phyloP scores from a whole-genome alignment of 345 rosid genomes.

The Hibiscus mutabilis region DNA sequence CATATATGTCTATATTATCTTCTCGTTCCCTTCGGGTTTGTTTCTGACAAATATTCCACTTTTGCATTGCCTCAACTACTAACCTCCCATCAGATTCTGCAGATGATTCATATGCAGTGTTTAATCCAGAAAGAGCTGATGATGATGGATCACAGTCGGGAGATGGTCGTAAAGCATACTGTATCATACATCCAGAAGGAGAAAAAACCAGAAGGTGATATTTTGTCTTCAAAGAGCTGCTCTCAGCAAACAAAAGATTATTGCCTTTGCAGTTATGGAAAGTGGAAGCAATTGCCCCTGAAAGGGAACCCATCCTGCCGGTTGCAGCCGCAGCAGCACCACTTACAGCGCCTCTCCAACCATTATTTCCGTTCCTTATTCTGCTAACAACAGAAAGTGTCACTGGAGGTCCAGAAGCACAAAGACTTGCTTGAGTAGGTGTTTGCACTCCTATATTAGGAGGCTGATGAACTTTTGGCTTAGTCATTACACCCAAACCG shows the following conservation, averaged over 20 bases:
- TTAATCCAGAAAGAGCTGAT: slow-evolving; percentile 25
- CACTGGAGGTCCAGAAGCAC: slow-evolving; percentile 50
- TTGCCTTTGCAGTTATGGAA: slow-evolving; percentile 61
- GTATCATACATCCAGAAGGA: slow-evolving; percentile 78
- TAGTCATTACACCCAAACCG: slow-evolving; percentile 24
- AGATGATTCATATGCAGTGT: slow-evolving; percentile 37
- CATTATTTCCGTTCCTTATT: slow-evolving; percentile 69
- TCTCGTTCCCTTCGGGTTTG: slow-evolving; percentile 64
- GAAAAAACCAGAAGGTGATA: slow-evolving; percentile 72
- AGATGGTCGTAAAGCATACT: slow-evolving; percentile 45
- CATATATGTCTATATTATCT: slow-evolving; percentile 72
- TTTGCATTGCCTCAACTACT: slow-evolving; percentile 62
- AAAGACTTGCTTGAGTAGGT: slow-evolving; percentile 31
- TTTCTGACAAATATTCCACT: slow-evolving; percentile 82
- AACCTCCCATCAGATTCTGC: slow-evolving; percentile 60
- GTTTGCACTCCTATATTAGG: slow-evolving; percentile 25
- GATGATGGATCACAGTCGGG: slow-evolving; percentile 31
- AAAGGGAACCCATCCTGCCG: slow-evolving; percentile 57
- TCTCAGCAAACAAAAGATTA: slow-evolving; percentile 21
- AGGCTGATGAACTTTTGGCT: slow-evolving; percentile 36
- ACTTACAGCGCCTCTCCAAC: slow-evolving; percentile 74
- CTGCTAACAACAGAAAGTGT: slow-evolving; percentile 70
- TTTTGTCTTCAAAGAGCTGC: slow-evolving; percentile 34
- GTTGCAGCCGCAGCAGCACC: slow-evolving; percentile 90
- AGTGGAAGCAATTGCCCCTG: slow-evolving; percentile 67